These are phyloP conservation scores for Mycoemilia scoparia DNA, from an alignment of 192 early-diverging fungal species.

Conservation along the genomic window DNA sequence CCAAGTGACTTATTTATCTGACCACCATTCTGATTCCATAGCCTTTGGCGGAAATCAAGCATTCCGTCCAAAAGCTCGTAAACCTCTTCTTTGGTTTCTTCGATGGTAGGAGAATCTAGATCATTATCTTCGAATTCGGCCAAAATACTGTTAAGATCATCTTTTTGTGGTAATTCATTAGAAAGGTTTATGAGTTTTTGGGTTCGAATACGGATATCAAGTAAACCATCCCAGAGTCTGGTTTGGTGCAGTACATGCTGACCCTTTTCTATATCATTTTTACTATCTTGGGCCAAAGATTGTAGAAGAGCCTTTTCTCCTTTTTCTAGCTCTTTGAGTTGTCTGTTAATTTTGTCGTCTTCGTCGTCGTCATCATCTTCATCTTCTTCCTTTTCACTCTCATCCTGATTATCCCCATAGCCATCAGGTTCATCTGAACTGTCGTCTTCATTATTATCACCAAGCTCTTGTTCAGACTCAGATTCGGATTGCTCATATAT, in stretches of 20 bases:
- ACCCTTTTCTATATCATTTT: conserved; percentile 77
- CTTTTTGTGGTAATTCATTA: conserved; percentile 56
- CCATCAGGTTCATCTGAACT: conserved; percentile 3
- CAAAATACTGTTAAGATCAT: background rate
- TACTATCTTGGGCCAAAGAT: conserved; percentile 50
- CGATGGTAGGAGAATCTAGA: background rate
- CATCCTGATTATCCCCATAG: conserved; percentile 10
- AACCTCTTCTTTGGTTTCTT: too few species aligned
- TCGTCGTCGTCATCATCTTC: conserved; percentile 22
- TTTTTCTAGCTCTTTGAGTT: conserved; percentile 55
- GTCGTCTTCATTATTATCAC: conserved; percentile 11
- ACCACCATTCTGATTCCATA: too few species aligned
- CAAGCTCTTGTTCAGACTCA: conserved; percentile 17
- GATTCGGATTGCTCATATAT: conserved; percentile 32
- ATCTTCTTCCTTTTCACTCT: conserved; percentile 8
- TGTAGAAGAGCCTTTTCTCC: conserved; percentile 74
- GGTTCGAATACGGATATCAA: conserved; percentile 75
- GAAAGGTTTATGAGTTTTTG: conserved; percentile 57
- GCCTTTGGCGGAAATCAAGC: too few species aligned
- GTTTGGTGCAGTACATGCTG: conserved; percentile 78
- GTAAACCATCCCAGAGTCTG: conserved; percentile 57
- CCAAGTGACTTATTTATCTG: too few species aligned
- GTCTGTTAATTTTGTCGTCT: conserved; percentile 17
- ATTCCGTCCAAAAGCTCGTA: too few species aligned
- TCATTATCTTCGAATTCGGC: background rate